These are phyloP conservation scores for Xylariales sp. DNA, from an alignment of 2,329 filamentous ascomycete genomes.

Conservation along the genomic window DNA sequence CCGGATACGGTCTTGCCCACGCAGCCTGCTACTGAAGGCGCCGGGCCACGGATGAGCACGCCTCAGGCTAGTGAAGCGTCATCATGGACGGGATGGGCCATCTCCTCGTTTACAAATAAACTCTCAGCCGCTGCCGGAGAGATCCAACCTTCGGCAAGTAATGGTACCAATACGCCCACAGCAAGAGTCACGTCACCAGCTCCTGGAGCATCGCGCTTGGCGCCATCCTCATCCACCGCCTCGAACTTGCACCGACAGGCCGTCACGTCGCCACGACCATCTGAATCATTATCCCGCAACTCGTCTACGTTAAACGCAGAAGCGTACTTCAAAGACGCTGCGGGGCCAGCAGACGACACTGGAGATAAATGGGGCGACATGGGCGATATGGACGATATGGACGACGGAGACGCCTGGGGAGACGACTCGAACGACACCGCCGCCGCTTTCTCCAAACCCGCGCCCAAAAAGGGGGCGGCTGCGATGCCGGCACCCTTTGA, in stretches of 20 bases:
- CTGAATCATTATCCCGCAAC: constrained; percentile 39
- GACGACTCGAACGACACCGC: constrained; percentile 40
- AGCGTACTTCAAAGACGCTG: constrained; percentile 33
- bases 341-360: constrained; percentile 50
- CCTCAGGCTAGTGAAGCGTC: constrained; percentile 59
- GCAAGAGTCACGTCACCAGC: constrained; percentile 32
- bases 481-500: constrained; percentile 55
- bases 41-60: constrained; percentile 69
- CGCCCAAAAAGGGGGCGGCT: constrained; percentile 29
- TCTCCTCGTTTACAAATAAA: constrained; percentile 97
- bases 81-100: constrained; percentile 93
- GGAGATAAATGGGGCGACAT: constrained; percentile 74
- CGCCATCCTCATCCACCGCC: constrained; percentile 42
- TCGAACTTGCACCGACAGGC: constrained; percentile 58
- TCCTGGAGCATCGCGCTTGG: constrained; percentile 32
- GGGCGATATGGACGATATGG: constrained; percentile 47
- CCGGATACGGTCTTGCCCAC: constrained; percentile 75
- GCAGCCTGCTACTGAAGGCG: constrained; percentile 46
- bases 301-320: constrained; percentile 42
- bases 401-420: constrained; percentile 37
- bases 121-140: constrained; percentile 78
- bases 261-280: constrained; percentile 43
- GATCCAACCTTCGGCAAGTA: constrained; percentile 59
- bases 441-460: constrained; percentile 23
- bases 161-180: constrained; percentile 34